Evolutionary conservation across 2,329 filamentous ascomycete genomes (phyloP).

Genomic region (Ophiostoma sp.): DNA sequence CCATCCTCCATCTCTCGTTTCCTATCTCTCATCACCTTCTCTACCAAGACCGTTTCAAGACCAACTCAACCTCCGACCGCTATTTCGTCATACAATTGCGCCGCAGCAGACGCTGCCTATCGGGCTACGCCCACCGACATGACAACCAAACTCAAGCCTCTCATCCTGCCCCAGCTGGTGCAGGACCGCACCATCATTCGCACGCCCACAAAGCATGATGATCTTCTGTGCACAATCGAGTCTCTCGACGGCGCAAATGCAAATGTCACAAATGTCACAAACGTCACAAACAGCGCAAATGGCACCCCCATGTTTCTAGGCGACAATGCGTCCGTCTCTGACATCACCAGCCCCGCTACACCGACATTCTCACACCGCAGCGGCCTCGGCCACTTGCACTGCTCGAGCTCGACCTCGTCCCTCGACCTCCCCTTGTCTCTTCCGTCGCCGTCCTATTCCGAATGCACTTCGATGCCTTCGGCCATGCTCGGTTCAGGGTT

Average conservation of each 20-base stretch:
- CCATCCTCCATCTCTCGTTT: background rate
- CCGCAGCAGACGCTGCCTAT: slow-evolving; percentile 17
- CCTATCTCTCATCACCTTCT: background rate
- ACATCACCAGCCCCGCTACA: slow-evolving; percentile 63
- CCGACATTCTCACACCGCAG: slow-evolving; percentile 58
- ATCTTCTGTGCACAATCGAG: slow-evolving; percentile 30
- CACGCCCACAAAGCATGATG: slow-evolving; percentile 37
- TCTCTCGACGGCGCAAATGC: slow-evolving; percentile 31
- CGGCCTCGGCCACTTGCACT: slow-evolving; percentile 47
- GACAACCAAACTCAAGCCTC: slow-evolving; percentile 48
- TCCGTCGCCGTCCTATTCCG: slow-evolving; percentile 35
- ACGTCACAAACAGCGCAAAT: slow-evolving; percentile 25
- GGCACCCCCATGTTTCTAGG: slow-evolving; percentile 42
- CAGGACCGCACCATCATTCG: slow-evolving; percentile 38
- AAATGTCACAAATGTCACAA: slow-evolving; percentile 25
- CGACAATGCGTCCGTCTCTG: slow-evolving; percentile 54
- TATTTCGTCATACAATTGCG: background rate
- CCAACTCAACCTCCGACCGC: background rate
- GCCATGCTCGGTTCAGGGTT: slow-evolving; percentile 25
- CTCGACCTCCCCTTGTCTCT: slow-evolving; percentile 53
- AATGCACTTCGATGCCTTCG: slow-evolving; percentile 53
- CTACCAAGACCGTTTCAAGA: background rate
- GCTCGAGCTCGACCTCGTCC: slow-evolving; percentile 72
- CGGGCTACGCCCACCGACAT: slow-evolving; percentile 32
- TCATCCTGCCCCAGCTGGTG: slow-evolving; percentile 51